These are phyloP conservation scores for Wickerhamomyces queroliae DNA, from an alignment of 805 yeast genomes.

Conservation along the genomic window DNA sequence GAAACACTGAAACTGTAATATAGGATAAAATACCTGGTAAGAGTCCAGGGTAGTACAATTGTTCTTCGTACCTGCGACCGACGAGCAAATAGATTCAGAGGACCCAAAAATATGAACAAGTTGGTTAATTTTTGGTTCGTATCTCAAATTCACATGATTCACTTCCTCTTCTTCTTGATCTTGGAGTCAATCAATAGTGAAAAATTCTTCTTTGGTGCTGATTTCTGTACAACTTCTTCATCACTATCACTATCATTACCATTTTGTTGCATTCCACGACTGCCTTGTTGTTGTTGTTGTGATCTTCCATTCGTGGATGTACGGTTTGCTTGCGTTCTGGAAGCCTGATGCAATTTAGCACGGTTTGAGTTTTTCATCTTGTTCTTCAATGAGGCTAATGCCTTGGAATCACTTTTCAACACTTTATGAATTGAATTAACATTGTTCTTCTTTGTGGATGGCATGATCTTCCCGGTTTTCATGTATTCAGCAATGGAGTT, in stretches of 20 bases:
- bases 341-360: too few relatives aligned
- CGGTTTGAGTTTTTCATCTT: constrained; percentile 16
- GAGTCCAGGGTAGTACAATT: too few relatives aligned
- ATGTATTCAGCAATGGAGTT: constrained; percentile 23
- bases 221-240: constrained; percentile 13
- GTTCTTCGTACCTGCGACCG: too few relatives aligned
- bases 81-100: background rate
- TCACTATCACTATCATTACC: constrained; percentile 16
- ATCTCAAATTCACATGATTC: background rate
- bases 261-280: background rate
- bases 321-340: constrained; percentile 2
- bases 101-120: background rate
- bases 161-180: constrained; percentile 10
- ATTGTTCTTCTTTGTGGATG: constrained; percentile 12
- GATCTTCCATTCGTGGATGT: background rate
- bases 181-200: constrained; percentile 15
- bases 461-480: constrained; percentile 15
- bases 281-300: background rate
- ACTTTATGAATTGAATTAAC: constrained; percentile 1
- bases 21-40: too few relatives aligned
- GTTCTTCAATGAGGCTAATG: constrained; percentile 18
- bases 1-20: too few relatives aligned
- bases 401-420: constrained; percentile 14
- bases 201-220: constrained; percentile 14
- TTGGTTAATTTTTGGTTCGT: background rate